Evolutionary conservation across 2,329 filamentous ascomycete species (phyloP).

Genomic region (Xylariales sp.): DNA sequence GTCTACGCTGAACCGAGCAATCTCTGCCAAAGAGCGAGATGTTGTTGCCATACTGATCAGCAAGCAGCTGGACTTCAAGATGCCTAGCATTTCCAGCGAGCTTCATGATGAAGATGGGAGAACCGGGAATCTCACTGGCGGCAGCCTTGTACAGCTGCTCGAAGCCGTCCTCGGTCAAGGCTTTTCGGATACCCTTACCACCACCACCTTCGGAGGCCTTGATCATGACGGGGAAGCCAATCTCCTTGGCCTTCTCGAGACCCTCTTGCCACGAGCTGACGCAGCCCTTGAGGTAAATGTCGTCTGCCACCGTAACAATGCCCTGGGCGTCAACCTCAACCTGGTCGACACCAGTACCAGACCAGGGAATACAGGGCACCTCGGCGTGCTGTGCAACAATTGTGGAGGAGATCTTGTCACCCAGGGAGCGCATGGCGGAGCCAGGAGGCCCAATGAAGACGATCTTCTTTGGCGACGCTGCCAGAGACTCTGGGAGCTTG

Average conservation of each 20-base stretch:
- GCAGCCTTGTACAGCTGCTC: slow-evolving; percentile 88
- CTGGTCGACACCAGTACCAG: slow-evolving; percentile 81
- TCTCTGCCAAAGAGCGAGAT: slow-evolving; percentile 98
- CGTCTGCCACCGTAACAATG: slow-evolving; percentile 87
- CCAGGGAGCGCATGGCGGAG: slow-evolving; percentile 96
- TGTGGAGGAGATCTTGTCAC: slow-evolving; percentile 99
- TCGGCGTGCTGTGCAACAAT: slow-evolving; percentile 96
- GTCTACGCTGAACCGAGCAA: slow-evolving; percentile 95
- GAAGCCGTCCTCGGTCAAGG: slow-evolving; percentile 79
- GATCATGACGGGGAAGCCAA: slow-evolving; percentile 99
- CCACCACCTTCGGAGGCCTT: slow-evolving; percentile 99
- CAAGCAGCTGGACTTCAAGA: slow-evolving; percentile 93
- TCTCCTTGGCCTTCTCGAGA: slow-evolving; percentile 77
- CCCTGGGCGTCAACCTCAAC: slow-evolving; percentile 75
- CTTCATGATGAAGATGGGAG: slow-evolving; percentile 99
- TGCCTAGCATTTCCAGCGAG: slow-evolving; percentile 93
- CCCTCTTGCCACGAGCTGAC: slow-evolving; percentile 88
- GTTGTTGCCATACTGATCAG: slow-evolving; percentile 99
- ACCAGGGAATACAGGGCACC: slow-evolving; percentile 99
- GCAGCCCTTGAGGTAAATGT: slow-evolving; percentile 86
- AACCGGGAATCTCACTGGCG: slow-evolving; percentile 94
- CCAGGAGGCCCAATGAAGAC: slow-evolving; percentile 98
- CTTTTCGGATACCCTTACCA: slow-evolving; percentile 98
- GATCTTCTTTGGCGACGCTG: slow-evolving; percentile 96
- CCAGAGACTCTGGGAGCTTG: slow-evolving; percentile 91